Evolutionary conservation across 2,329 filamentous ascomycete genomes (phyloP).

Genomic region (Phialophora expanda): DNA sequence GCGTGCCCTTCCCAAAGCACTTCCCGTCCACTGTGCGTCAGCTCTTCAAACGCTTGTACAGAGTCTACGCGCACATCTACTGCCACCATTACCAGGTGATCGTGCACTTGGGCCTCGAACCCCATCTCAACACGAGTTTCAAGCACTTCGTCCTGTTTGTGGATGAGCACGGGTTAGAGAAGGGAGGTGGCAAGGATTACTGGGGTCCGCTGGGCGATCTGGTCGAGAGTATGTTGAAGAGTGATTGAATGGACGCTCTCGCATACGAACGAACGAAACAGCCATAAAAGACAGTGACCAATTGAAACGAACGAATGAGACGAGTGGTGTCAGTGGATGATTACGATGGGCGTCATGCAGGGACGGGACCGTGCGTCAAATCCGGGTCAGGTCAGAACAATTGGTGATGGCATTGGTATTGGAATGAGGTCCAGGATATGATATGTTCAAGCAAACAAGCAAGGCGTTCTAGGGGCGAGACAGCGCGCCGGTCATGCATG

Average conservation of each 20-base stretch:
- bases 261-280: neutral
- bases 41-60: conserved; percentile 98
- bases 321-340: neutral
- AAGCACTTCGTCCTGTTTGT: conserved; percentile 99
- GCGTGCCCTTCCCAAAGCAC: conserved; percentile 90
- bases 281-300: neutral
- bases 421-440: neutral
- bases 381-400: neutral
- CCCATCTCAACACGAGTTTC: conserved; percentile 98
- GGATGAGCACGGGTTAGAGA: conserved; percentile 87
- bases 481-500: neutral
- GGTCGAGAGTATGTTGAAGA: conserved; percentile 96
- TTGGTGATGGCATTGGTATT: neutral
- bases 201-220: conserved; percentile 95
- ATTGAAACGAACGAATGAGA: conserved; percentile 1
- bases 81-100: conserved; percentile 99
- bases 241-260: conserved; percentile 58
- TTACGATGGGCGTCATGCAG: neutral
- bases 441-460: conserved; percentile 1
- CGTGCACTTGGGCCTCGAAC: conserved; percentile 90
- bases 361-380: conserved; percentile 5
- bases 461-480: neutral
- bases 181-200: conserved; percentile 83
- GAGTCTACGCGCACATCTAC: conserved; percentile 98
- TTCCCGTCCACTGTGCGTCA: conserved; percentile 88